Conservation (phyloP, 78 protist genomes). For the Bodo saltans region DNA sequence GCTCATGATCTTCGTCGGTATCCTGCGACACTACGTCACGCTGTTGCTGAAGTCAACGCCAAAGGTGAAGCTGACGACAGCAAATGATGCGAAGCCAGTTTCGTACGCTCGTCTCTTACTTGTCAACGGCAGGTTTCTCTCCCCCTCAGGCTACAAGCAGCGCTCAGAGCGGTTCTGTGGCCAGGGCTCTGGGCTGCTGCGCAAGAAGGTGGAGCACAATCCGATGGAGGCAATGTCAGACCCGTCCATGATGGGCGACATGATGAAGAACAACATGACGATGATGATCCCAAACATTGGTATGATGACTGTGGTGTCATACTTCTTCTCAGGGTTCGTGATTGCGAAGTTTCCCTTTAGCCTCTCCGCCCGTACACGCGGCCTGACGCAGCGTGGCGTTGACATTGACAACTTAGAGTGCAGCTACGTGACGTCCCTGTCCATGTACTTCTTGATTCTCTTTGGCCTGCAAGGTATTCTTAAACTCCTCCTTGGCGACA, state of each 20-base stretch:
- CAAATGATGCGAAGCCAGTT: constrained; percentile 33
- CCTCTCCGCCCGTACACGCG: constrained; percentile 63
- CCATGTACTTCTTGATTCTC: constrained; percentile 64
- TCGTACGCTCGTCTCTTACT: background rate
- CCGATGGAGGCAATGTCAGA: constrained; percentile 51
- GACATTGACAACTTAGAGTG: constrained; percentile 65
- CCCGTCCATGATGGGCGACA: constrained; percentile 62
- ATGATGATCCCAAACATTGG: constrained; percentile 68
- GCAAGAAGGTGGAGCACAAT: constrained; percentile 22
- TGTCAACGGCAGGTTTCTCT: background rate
- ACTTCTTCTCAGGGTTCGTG: constrained; percentile 79
- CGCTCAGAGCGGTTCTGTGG: constrained; percentile 2
- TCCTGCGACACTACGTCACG: constrained; percentile 55
- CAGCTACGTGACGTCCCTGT: constrained; percentile 67
- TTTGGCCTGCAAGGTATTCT: constrained; percentile 78
- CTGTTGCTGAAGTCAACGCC: background rate
- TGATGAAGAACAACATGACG: constrained; percentile 65
- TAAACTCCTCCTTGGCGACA: constrained; percentile 41
- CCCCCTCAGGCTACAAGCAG: background rate
- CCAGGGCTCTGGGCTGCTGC: constrained; percentile 6
- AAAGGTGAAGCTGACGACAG: constrained; percentile 20
- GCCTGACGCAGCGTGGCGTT: constrained; percentile 79
- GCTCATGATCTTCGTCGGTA: constrained; percentile 62
- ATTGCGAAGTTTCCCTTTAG: constrained; percentile 71
- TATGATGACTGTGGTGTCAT: constrained; percentile 63